Evolutionary conservation across 2,329 filamentous ascomycete species (phyloP).

Genomic region (Fragosphaeria purpurea): DNA sequence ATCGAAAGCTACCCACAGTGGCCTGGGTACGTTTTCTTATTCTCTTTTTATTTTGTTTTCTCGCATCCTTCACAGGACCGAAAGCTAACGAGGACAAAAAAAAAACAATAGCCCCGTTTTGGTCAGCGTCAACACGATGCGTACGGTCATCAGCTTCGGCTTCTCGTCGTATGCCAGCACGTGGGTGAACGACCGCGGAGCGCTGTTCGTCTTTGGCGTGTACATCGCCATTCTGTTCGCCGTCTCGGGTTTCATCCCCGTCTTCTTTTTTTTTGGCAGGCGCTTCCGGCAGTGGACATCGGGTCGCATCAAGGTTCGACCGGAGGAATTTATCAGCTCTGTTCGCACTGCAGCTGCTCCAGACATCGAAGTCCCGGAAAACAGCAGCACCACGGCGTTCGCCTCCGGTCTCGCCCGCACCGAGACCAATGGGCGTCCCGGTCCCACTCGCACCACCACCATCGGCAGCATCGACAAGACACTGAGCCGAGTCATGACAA

Average conservation of each 20-base stretch:
- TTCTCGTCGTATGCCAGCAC: constrained; percentile 19
- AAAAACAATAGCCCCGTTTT: constrained; percentile 18
- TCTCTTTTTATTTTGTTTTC: background rate
- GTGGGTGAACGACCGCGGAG: constrained; percentile 21
- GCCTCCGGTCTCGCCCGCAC: background rate
- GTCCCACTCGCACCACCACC: constrained; percentile 1
- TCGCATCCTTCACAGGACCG: no score
- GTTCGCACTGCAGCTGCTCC: background rate
- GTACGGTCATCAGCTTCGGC: constrained; percentile 23
- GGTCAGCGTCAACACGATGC: constrained; percentile 22
- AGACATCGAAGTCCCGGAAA: background rate
- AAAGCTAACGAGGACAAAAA: no score
- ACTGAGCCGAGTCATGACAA: constrained; percentile 1
- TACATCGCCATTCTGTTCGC: constrained; percentile 22
- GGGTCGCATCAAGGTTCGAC: constrained; percentile 12
- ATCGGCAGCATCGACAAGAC: constrained; percentile 4
- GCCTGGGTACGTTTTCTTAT: constrained; percentile 11
- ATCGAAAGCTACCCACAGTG: constrained; percentile 24
- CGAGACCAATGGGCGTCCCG: background rate
- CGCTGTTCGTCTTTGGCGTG: constrained; percentile 19
- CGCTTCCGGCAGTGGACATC: constrained; percentile 18
- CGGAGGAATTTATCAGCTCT: background rate
- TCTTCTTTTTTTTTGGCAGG: constrained; percentile 19
- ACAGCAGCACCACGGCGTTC: background rate
- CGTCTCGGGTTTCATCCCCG: constrained; percentile 17